Conservation (phyloP, 2,329 filamentous ascomycete species). For the Pseudogymnoascus sp. region DNA sequence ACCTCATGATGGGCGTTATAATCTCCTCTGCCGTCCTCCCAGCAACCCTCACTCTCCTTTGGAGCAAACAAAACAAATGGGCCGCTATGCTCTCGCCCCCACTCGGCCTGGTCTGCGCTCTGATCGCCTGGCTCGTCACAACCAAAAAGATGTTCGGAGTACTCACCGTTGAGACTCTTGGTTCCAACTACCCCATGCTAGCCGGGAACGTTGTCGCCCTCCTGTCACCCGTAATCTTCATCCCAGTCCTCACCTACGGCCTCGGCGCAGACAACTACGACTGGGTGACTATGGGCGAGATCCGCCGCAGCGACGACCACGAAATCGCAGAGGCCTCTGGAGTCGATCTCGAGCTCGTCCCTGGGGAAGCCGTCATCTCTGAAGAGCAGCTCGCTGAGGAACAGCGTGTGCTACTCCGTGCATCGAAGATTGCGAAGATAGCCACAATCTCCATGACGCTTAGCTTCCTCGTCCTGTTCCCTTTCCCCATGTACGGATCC, state of each 20-base stretch:
- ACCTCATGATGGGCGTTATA: constrained; percentile 85
- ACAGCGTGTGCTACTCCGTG: constrained; percentile 43
- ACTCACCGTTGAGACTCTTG: constrained; percentile 66
- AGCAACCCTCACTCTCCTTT: constrained; percentile 70
- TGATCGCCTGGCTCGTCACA: constrained; percentile 73
- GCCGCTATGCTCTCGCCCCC: constrained; percentile 63
- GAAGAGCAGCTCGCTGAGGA: constrained; percentile 34
- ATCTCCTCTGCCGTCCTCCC: constrained; percentile 81
- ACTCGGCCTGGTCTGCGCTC: constrained; percentile 57
- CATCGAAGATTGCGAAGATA: constrained; percentile 41
- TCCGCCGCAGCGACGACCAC: constrained; percentile 70
- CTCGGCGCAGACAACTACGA: constrained; percentile 61
- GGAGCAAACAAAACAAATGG: constrained; percentile 70
- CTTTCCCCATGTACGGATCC: constrained; percentile 81
- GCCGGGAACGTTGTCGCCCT: constrained; percentile 79
- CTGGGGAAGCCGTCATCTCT: constrained; percentile 36
- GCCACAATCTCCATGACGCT: constrained; percentile 57
- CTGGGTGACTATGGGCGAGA: constrained; percentile 74
- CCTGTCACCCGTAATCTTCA: constrained; percentile 65
- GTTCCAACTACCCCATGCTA: constrained; percentile 81
- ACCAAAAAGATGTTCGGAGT: constrained; percentile 60
- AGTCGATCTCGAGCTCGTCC: constrained; percentile 56
- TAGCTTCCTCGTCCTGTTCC: constrained; percentile 73
- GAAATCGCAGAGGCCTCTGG: constrained; percentile 58
- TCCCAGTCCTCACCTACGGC: constrained; percentile 71